A percentile compares a stretch with the other conserved stretches of the same genome.
Evolutionary conservation across 805 yeast species (phyloP).

Genomic region (Cyberlindnera misumaiensis): DNA sequence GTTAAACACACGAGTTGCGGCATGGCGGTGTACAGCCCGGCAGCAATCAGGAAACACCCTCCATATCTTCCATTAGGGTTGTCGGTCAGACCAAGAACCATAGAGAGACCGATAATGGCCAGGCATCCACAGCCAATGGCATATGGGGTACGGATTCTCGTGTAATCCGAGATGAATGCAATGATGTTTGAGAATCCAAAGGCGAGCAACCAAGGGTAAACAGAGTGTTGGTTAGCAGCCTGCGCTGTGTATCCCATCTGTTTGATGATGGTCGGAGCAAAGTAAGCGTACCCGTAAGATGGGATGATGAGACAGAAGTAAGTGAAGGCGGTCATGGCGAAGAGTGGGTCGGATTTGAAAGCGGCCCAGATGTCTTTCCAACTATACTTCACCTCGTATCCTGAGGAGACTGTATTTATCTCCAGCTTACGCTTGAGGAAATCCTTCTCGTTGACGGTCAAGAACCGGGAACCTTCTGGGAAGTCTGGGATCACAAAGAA

Average conservation of each 20-base stretch:
- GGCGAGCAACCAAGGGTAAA: slow-evolving; percentile 80
- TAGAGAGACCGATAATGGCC: slow-evolving; percentile 28
- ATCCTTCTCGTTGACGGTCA: slow-evolving; percentile 32
- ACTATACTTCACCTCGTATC: slow-evolving; percentile 27
- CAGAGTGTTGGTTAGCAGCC: slow-evolving; percentile 72
- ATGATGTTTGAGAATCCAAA: slow-evolving; percentile 57
- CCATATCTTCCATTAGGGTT: slow-evolving; percentile 35
- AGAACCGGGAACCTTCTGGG: slow-evolving; percentile 34
- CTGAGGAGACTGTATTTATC: slow-evolving; percentile 32
- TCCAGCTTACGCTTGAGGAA: slow-evolving; percentile 31
- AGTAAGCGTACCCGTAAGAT: slow-evolving; percentile 39
- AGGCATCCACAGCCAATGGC: slow-evolving; percentile 28
- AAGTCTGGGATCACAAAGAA: slow-evolving; percentile 37
- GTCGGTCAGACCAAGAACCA: slow-evolving; percentile 30
- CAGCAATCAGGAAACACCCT: slow-evolving; percentile 32
- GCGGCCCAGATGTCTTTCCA: slow-evolving; percentile 30
- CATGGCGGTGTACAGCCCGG: slow-evolving; percentile 33
- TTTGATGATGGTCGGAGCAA: slow-evolving; percentile 33
- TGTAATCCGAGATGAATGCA: slow-evolving; percentile 58
- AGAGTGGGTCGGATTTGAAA: slow-evolving; percentile 49
- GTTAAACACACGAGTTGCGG: slow-evolving; percentile 31
- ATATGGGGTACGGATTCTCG: slow-evolving; percentile 38
- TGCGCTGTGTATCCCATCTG: slow-evolving; percentile 51
- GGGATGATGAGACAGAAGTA: slow-evolving; percentile 34
- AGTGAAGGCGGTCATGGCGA: slow-evolving; percentile 29